These are phyloP conservation scores for Russula vinacea DNA, from an alignment of 768 basidiomycete genomes.

Conservation along the genomic window DNA sequence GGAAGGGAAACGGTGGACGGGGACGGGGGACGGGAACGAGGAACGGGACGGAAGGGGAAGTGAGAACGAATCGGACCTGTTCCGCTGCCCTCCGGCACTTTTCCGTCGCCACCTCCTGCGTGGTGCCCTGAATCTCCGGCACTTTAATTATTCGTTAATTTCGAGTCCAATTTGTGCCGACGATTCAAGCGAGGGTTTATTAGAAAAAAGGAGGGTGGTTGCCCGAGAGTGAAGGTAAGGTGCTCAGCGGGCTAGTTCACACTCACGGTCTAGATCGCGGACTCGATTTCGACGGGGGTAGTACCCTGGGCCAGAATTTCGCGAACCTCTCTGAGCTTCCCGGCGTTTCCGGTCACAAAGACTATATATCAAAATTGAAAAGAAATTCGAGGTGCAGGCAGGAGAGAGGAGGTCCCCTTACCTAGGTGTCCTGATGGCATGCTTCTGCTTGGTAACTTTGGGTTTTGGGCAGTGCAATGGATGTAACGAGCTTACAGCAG, in stretches of 20 bases:
- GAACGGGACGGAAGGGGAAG: neutral
- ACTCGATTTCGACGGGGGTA: slow-evolving; percentile 70
- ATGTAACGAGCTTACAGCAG: too few species aligned
- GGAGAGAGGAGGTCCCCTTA: neutral
- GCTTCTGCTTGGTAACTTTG: neutral
- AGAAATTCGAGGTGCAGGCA: neutral
- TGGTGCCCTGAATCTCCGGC: slow-evolving; percentile 92
- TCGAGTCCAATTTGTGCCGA: neutral
- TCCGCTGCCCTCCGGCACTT: slow-evolving; percentile 88
- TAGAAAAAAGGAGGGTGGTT: too few species aligned
- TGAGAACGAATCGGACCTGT: slow-evolving; percentile 45
- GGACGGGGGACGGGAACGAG: too few species aligned
- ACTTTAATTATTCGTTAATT: slow-evolving; percentile 59
- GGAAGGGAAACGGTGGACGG: neutral
- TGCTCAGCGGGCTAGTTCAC: slow-evolving; percentile 10
- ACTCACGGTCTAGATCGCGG: slow-evolving; percentile 78
- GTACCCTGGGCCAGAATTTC: slow-evolving; percentile 67
- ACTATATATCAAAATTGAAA: slow-evolving; percentile 43
- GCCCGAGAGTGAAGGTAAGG: too few species aligned
- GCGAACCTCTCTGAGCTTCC: slow-evolving; percentile 87
- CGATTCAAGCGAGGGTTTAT: too few species aligned
- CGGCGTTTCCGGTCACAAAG: slow-evolving; percentile 92
- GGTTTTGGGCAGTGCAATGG: neutral
- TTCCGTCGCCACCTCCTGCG: slow-evolving; percentile 80
- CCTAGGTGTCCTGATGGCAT: slow-evolving; percentile 17